These are phyloP conservation scores for Aspergillus egyptiacus DNA, from an alignment of 495 filamentous ascomycete species.

Conservation along the genomic window DNA sequence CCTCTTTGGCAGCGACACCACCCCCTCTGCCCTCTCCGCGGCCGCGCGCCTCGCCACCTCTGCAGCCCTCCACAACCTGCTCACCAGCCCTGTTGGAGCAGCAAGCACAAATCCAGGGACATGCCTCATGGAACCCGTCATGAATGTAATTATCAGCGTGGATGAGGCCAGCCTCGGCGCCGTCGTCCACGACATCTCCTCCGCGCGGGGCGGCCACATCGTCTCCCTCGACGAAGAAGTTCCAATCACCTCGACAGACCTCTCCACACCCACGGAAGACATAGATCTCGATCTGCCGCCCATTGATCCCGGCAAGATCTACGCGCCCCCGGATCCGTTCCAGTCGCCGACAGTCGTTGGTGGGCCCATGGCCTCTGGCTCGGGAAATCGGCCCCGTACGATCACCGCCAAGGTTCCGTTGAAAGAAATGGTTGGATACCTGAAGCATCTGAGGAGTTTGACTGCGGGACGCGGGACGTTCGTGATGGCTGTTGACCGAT, in stretches of 20 bases:
- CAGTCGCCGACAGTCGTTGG: conserved; percentile 36
- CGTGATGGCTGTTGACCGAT: conserved; percentile 85
- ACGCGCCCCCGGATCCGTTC: conserved; percentile 82
- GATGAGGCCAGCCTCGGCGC: conserved; percentile 74
- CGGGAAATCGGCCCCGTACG: conserved; percentile 44
- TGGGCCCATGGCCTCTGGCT: conserved; percentile 15
- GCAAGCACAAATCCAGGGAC: conserved; percentile 39
- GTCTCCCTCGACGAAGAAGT: conserved; percentile 67
- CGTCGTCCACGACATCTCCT: conserved; percentile 86
- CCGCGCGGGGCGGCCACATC: conserved; percentile 77
- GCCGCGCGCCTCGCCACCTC: conserved; percentile 69
- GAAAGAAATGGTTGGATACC: conserved; percentile 95
- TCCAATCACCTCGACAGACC: conserved; percentile 26
- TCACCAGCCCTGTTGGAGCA: conserved; percentile 7
- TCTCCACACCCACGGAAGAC: conserved; percentile 20
- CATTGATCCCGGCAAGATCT: conserved; percentile 67
- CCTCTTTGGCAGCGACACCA: conserved; percentile 60
- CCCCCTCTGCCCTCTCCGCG: conserved; percentile 67
- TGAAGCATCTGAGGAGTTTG: conserved; percentile 80
- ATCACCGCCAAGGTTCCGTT: conserved; percentile 83
- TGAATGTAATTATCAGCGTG: conserved; percentile 76
- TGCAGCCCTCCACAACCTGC: conserved; percentile 52
- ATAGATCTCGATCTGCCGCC: conserved; percentile 18
- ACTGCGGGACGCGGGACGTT: conserved; percentile 88
- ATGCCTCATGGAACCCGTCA: conserved; percentile 84